Evolutionary conservation across 106 monocot genomes (phyloP).

Genomic region (Platanthera guangdongensis): DNA sequence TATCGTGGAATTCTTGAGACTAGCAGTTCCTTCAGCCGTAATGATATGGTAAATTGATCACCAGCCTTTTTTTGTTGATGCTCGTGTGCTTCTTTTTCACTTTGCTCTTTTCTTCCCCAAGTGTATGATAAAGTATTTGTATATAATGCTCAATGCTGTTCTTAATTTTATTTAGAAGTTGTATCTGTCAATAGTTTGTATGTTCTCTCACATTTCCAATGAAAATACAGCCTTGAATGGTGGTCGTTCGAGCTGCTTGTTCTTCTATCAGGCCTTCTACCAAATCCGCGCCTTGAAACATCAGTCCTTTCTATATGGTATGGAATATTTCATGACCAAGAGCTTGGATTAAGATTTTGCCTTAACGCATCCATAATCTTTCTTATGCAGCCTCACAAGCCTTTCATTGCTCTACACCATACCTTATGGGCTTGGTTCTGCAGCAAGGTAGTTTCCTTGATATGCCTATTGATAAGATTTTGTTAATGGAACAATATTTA

Average conservation of each 20-base stretch:
- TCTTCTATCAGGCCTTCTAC: slow-evolving; percentile 54
- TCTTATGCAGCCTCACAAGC: slow-evolving; percentile 41
- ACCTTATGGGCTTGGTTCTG: slow-evolving; percentile 55
- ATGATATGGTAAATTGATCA: slow-evolving; percentile 53
- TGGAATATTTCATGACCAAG: background rate
- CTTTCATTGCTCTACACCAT: slow-evolving; percentile 38
- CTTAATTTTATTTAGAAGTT: background rate
- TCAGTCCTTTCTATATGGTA: slow-evolving; percentile 77
- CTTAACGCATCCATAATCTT: background rate
- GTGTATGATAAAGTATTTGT: background rate
- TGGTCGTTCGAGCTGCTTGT: slow-evolving; percentile 77
- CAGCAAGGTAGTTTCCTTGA: slow-evolving; percentile 27
- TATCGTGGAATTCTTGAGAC: slow-evolving; percentile 32
- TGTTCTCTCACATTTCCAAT: background rate
- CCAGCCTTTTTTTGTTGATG: background rate
- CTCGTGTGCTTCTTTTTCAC: too few relatives aligned
- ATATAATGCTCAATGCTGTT: background rate
- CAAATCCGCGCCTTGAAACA: slow-evolving; percentile 60
- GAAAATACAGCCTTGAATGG: slow-evolving; percentile 51
- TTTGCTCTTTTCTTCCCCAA: background rate
- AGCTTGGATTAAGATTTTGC: background rate
- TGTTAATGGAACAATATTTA: background rate
- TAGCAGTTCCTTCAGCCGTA: slow-evolving; percentile 58
- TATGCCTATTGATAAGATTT: background rate
- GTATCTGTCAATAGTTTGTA: background rate